These are phyloP conservation scores for Aurantiochytrium sp. DNA, from an alignment of 108 stramenopile species.

Conservation along the genomic window DNA sequence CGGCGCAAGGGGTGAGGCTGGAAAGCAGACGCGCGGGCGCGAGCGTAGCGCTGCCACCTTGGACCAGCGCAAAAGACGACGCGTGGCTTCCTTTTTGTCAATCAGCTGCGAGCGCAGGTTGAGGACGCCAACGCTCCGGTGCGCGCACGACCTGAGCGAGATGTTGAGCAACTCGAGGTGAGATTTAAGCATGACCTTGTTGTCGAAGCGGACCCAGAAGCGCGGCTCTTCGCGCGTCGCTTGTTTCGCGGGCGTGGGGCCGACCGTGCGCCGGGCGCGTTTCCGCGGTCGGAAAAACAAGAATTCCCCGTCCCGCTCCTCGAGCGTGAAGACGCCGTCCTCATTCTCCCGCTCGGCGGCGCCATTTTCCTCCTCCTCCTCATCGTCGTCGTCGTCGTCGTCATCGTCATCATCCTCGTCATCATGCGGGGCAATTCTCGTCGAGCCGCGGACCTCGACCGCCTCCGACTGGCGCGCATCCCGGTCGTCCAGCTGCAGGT, in stretches of 20 bases:
- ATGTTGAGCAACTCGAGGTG: neutral
- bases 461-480: too few relatives aligned
- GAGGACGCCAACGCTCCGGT: neutral
- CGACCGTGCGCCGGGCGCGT: neutral
- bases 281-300: neutral
- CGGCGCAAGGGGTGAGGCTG: neutral
- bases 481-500: too few relatives aligned
- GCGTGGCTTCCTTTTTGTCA: neutral
- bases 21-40: neutral
- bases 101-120: neutral
- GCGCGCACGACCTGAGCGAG: neutral
- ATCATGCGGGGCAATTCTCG: too few relatives aligned
- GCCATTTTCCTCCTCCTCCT: neutral
- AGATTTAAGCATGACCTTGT: neutral
- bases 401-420: neutral
- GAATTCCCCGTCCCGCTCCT: neutral
- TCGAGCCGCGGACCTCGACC: too few relatives aligned
- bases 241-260: neutral
- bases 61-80: neutral
- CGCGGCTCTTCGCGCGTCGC: neutral
- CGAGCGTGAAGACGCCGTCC: neutral
- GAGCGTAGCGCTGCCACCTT: neutral
- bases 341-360: neutral
- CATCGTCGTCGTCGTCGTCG: neutral
- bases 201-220: conserved; percentile 13